Percentiles rank a stretch among this genome's conserved stretches.
Conservation (phyloP, 306 rosid genomes). For the Gleditsia sinensis region DNA sequence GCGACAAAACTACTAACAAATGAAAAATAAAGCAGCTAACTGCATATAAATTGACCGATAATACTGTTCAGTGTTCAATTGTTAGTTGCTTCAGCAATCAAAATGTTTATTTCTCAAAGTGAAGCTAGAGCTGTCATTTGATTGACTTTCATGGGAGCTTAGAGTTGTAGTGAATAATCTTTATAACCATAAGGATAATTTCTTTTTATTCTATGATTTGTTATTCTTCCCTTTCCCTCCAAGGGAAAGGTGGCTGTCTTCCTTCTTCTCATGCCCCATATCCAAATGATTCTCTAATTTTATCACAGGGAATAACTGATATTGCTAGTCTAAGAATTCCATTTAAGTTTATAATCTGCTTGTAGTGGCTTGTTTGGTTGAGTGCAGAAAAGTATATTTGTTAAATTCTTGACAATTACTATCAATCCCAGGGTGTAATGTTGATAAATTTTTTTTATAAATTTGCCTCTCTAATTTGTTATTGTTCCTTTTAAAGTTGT, state of each 20-base stretch:
- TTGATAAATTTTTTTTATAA: background rate
- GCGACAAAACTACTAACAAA: too few relatives aligned
- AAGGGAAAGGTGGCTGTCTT: background rate
- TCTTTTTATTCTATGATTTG: too few relatives aligned
- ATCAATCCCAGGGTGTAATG: background rate
- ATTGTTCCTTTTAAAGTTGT: background rate
- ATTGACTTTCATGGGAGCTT: background rate
- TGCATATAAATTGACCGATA: too few relatives aligned
- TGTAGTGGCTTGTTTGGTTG: slow-evolving; percentile 1
- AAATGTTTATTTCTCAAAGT: too few relatives aligned
- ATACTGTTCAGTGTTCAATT: too few relatives aligned
- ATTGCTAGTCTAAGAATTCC: background rate
- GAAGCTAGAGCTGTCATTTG: too few relatives aligned
- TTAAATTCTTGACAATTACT: background rate
- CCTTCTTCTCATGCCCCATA: background rate
- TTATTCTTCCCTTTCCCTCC: too few relatives aligned
- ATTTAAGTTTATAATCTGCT: background rate
- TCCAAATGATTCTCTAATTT: background rate
- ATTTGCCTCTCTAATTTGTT: background rate
- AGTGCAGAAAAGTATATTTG: background rate
- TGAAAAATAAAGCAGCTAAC: too few relatives aligned
- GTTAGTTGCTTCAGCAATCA: too few relatives aligned
- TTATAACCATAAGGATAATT: too few relatives aligned
- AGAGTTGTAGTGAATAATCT: too few relatives aligned
- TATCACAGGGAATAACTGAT: background rate